Evolutionary conservation across 495 filamentous ascomycete genomes (phyloP).

Genomic region (Ramalina intermedia): DNA sequence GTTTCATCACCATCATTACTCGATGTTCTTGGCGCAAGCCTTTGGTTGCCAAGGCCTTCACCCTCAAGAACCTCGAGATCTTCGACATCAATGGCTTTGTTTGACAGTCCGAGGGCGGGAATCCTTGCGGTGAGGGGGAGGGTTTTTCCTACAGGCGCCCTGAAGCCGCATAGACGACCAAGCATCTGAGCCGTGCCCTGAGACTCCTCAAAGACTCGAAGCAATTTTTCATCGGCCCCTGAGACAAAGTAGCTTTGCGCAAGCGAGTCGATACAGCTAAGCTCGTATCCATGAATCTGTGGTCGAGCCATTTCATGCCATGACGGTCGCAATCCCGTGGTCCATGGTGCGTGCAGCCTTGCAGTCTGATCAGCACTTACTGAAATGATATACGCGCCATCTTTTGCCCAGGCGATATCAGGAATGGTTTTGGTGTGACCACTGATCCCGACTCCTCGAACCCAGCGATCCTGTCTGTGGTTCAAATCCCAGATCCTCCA

Average conservation of each 20-base stretch:
- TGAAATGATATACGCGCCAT: constrained; percentile 73
- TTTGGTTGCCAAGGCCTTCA: too few species aligned
- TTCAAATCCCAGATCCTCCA: constrained; percentile 72
- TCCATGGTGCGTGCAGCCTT: constrained; percentile 81
- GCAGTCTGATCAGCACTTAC: constrained; percentile 91
- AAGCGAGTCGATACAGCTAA: constrained; percentile 80
- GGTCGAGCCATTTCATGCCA: constrained; percentile 96
- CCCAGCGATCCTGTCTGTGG: constrained; percentile 47
- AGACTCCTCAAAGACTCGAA: constrained; percentile 88
- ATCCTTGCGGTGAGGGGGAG: constrained; percentile 83
- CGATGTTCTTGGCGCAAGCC: constrained; percentile 4
- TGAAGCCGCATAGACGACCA: constrained; percentile 48
- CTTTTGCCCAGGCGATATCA: constrained; percentile 68
- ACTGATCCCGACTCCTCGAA: constrained; percentile 59
- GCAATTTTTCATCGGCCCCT: constrained; percentile 94
- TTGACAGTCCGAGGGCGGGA: constrained; percentile 88
- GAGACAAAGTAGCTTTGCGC: constrained; percentile 64
- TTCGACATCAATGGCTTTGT: constrained; percentile 64
- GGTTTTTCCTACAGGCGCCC: constrained; percentile 24
- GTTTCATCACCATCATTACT: too few species aligned
- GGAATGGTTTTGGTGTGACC: constrained; percentile 73
- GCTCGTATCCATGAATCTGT: constrained; percentile 95
- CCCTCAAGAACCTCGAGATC: constrained; percentile 13
- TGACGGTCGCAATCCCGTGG: constrained; percentile 26
- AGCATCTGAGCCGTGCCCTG: constrained; percentile 67